A percentile compares a stretch with the other conserved stretches of the same genome.
These are phyloP conservation scores for Pythium phragmiticola DNA, from an alignment of 352 stramenopile species.

Conservation along the genomic window DNA sequence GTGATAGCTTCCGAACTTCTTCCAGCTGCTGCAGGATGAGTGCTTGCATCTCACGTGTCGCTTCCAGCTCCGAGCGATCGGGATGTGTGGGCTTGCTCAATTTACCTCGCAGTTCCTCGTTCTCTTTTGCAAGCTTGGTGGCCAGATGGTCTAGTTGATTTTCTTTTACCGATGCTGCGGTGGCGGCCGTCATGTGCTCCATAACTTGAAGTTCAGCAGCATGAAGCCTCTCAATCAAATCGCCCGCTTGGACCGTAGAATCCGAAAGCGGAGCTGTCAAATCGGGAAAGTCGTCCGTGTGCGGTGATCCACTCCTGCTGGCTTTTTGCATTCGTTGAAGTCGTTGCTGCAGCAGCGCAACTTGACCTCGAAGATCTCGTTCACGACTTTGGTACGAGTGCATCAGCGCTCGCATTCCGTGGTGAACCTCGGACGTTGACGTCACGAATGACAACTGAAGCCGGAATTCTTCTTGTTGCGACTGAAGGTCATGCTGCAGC, in stretches of 20 bases:
- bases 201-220: conserved; percentile 12
- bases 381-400: conserved; percentile 45
- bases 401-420: conserved; percentile 33
- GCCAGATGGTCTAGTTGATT: neutral
- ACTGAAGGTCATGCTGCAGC: conserved; percentile 40
- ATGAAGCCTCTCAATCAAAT: conserved; percentile 14
- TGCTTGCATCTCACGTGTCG: conserved; percentile 20
- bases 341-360: conserved; percentile 24
- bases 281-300: conserved; percentile 11
- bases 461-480: conserved; percentile 43
- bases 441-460: conserved; percentile 37
- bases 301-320: neutral
- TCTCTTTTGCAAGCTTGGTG: conserved; percentile 1
- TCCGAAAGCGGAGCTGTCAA: neutral
- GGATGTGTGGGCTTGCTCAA: neutral
- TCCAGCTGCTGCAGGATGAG: conserved; percentile 25
- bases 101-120: conserved; percentile 3
- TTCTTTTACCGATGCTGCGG: neutral
- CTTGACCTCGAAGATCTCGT: conserved; percentile 35
- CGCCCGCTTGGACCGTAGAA: neutral
- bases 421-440: neutral
- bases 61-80: conserved; percentile 13
- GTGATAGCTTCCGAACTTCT: conserved; percentile 13
- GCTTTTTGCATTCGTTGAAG: conserved; percentile 15
- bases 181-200: neutral